phyloP scores from a whole-genome alignment of 202 grass and related monocot species.

The Elaeis oleifera region DNA sequence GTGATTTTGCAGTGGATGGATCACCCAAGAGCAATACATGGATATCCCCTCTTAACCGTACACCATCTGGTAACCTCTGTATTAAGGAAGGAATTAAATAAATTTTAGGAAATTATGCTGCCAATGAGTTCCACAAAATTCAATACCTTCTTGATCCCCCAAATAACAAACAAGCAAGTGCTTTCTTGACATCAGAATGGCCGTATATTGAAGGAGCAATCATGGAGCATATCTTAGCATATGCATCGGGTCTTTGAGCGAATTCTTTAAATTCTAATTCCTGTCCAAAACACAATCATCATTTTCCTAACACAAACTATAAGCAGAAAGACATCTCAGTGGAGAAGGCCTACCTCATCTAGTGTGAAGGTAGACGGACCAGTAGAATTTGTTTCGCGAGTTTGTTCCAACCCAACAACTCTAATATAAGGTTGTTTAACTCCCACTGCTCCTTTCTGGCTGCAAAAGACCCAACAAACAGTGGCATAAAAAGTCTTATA shows the following conservation, averaged over 20 bases:
- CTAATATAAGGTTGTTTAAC: conserved; percentile 99
- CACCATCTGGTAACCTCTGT: conserved; percentile 86
- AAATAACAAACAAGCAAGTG: conserved; percentile 86
- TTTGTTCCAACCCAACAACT: conserved; percentile 89
- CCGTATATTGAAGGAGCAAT: conserved; percentile 93
- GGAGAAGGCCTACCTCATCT: conserved; percentile 49
- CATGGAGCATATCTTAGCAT: conserved; percentile 70
- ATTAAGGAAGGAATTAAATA: conserved; percentile 9
- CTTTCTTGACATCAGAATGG: conserved; percentile 88
- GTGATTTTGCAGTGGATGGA: conserved; percentile 97
- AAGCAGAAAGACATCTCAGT: not conserved
- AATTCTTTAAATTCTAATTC: conserved; percentile 98
- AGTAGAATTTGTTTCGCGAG: conserved; percentile 61
- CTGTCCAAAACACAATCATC: conserved; percentile 15
- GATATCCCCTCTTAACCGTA: conserved; percentile 81
- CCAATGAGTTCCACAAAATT: not conserved
- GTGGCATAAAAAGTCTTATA: not conserved
- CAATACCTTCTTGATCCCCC: conserved; percentile 78
- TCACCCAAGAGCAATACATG: conserved; percentile 94
- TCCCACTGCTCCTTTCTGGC: conserved; percentile 77
- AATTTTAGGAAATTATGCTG: not conserved
- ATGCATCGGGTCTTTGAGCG: conserved; percentile 87
- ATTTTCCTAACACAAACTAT: not conserved
- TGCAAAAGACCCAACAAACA: conserved; percentile 27
- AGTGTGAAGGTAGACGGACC: conserved; percentile 74